Percentiles rank a stretch among this genome's conserved stretches.
phyloP scores from a whole-genome alignment of 257 asterid genomes.

The Cordia subcordata region DNA sequence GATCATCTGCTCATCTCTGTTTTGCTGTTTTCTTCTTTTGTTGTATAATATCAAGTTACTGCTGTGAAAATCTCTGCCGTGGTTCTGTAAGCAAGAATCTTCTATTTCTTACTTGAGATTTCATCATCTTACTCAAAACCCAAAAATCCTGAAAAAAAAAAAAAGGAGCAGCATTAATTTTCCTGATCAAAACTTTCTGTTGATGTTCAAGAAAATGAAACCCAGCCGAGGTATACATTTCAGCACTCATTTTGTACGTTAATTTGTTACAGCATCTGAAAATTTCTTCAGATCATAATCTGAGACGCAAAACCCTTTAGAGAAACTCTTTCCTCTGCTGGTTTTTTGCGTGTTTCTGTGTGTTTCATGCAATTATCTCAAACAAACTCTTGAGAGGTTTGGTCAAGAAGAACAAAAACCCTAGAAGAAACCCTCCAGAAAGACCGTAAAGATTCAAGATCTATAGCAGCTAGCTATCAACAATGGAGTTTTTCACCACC shows the following conservation, averaged over 20 bases:
- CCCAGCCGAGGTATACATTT: background rate
- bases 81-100: background rate
- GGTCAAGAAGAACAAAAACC: slow-evolving; percentile 1
- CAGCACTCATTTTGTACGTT: no score
- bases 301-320: background rate
- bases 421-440: background rate
- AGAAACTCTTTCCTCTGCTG: background rate
- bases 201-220: slow-evolving; percentile 4
- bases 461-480: background rate
- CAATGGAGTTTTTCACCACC: slow-evolving; percentile 20
- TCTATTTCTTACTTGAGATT: background rate
- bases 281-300: no score
- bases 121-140: background rate
- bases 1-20: slow-evolving; percentile 4
- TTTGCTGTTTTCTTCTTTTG: background rate
- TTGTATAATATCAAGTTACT: no score
- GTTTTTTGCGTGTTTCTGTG: background rate
- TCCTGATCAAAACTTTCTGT: background rate
- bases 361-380: background rate
- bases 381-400: background rate
- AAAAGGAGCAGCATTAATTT: no score
- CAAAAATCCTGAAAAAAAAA: no score
- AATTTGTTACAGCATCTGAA: no score
- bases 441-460: background rate
- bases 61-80: background rate